Conservation (phyloP, 1,284 basidiomycete genomes). For the Tilletiaria anomala region DNA sequence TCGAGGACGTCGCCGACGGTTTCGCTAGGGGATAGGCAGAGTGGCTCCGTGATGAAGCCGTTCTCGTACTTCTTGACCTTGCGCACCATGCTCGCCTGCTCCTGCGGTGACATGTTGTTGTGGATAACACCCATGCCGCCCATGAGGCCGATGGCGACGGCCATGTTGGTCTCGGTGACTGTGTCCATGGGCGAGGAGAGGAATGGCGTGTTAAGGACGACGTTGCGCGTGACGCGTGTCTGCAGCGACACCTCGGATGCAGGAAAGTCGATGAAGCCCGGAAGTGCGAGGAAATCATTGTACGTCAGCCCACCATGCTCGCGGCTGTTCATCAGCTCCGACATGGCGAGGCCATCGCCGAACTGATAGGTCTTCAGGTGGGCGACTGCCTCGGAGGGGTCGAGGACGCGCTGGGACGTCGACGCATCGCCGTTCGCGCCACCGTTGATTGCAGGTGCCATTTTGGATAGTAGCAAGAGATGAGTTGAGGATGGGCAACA, state of each 20-base stretch:
- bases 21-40: conserved; percentile 59
- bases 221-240: conserved; percentile 76
- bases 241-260: conserved; percentile 68
- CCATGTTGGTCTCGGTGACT: conserved; percentile 94
- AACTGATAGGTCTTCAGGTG: conserved; percentile 49
- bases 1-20: conserved; percentile 79
- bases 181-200: conserved; percentile 99
- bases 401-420: conserved; percentile 9
- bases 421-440: conserved; percentile 3
- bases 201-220: conserved; percentile 86
- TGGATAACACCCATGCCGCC: conserved; percentile 98
- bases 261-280: conserved; percentile 92
- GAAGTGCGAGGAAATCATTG: conserved; percentile 48
- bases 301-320: conserved; percentile 89
- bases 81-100: conserved; percentile 90
- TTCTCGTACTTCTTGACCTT: conserved; percentile 92
- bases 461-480: too few species aligned
- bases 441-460: too few species aligned
- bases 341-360: conserved; percentile 71
- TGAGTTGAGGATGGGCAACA: too few species aligned
- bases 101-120: conserved; percentile 77
- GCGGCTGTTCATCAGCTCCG: conserved; percentile 77
- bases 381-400: conserved; percentile 20
- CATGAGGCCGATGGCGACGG: conserved; percentile 51
- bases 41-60: conserved; percentile 89